Evolutionary conservation across 495 filamentous ascomycete genomes (phyloP).

Genomic region (Podospora pseudocomata): DNA sequence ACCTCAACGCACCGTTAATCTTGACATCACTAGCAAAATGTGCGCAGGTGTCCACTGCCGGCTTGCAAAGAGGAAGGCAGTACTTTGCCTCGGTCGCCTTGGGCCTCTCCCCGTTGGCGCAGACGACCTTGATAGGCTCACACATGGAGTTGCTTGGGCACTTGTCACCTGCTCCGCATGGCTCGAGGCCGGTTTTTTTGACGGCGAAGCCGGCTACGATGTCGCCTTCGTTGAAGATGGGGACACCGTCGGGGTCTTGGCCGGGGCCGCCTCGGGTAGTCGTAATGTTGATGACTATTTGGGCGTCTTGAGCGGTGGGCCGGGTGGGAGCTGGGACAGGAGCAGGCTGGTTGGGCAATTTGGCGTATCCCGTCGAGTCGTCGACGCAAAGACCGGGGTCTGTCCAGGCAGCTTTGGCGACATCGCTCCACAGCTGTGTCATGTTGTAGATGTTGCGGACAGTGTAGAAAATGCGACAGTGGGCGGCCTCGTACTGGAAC

Average conservation of each 20-base stretch:
- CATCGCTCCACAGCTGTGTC: slow-evolving; percentile 42
- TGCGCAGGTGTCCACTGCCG: too few species aligned
- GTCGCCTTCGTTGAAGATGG: slow-evolving; percentile 7
- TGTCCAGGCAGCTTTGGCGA: slow-evolving; percentile 28
- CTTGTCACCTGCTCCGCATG: neutral
- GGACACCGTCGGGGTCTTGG: neutral
- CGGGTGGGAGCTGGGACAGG: neutral
- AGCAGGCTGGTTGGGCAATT: neutral
- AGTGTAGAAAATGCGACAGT: slow-evolving; percentile 50
- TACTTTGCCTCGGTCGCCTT: neutral
- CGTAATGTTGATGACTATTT: neutral
- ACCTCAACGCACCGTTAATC: too few species aligned
- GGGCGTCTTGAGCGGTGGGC: neutral
- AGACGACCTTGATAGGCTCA: neutral
- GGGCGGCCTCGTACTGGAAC: slow-evolving; percentile 45
- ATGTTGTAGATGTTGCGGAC: slow-evolving; percentile 40
- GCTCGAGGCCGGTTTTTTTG: neutral
- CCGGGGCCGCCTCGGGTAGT: neutral
- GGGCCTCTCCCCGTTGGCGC: neutral
- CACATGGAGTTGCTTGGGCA: neutral
- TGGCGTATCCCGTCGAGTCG: slow-evolving; percentile 1
- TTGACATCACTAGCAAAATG: too few species aligned
- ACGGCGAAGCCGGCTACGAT: neutral
- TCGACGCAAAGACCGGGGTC: slow-evolving; percentile 6
- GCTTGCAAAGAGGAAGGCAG: neutral